Evolutionary conservation across 1,139 yeast species (phyloP).

Genomic region (Hemisphaericaspora xylanilytica): DNA sequence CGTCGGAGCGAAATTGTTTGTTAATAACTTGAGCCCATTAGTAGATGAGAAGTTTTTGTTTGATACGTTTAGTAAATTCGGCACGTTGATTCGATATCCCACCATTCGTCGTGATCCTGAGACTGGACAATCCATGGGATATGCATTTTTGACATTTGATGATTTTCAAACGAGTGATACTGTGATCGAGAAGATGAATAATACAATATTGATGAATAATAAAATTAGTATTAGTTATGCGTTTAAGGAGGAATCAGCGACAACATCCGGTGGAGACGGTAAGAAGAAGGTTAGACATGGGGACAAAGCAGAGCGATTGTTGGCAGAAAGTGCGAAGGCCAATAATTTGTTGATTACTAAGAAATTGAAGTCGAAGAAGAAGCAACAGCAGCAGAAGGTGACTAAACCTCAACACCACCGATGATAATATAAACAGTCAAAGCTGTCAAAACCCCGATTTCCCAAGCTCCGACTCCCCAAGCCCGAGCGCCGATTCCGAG

Average conservation of each 20-base stretch:
- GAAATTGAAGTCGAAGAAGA: constrained; percentile 4
- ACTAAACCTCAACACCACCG: constrained; percentile 3
- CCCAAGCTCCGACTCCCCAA: too few relatives aligned
- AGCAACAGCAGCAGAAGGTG: constrained; percentile 2
- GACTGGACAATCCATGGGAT: constrained; percentile 54
- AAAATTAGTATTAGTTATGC: constrained; percentile 68
- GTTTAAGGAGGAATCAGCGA: constrained; percentile 53
- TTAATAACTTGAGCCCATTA: constrained; percentile 69
- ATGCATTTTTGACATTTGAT: constrained; percentile 60
- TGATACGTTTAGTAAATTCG: constrained; percentile 70
- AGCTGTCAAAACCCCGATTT: too few relatives aligned
- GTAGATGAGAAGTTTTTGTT: constrained; percentile 60
- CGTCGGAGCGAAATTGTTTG: constrained; percentile 73
- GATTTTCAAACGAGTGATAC: constrained; percentile 68
- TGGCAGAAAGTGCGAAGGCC: constrained; percentile 65
- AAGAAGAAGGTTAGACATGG: constrained; percentile 65
- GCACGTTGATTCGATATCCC: constrained; percentile 55
- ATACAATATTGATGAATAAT: constrained; percentile 66
- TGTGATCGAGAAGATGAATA: constrained; percentile 70
- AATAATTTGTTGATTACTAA: constrained; percentile 22
- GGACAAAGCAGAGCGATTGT: constrained; percentile 69
- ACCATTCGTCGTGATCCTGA: constrained; percentile 50
- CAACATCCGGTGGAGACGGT: constrained; percentile 14
- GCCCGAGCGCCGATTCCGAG: too few relatives aligned
- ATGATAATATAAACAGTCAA: background rate